These are phyloP conservation scores for Carallia brachiata DNA, from an alignment of 345 rosid species.

Conservation along the genomic window DNA sequence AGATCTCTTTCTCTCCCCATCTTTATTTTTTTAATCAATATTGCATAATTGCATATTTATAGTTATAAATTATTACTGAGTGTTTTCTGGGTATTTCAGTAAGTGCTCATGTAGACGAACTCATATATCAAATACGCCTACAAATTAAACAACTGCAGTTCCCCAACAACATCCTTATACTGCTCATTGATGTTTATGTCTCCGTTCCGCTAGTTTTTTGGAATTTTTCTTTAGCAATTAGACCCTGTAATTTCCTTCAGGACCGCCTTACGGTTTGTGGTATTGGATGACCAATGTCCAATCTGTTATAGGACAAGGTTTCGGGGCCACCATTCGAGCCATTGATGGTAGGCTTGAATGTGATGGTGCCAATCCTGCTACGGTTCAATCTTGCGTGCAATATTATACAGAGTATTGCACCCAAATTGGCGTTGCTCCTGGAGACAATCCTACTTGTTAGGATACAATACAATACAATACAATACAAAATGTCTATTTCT, in stretches of 20 bases:
- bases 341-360: constrained; percentile 46
- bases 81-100: no score
- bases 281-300: constrained; percentile 45
- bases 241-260: constrained; percentile 37
- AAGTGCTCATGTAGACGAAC: no score
- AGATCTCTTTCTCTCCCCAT: constrained; percentile 10
- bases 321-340: constrained; percentile 52
- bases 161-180: no score
- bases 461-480: background rate
- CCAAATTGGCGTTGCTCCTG: constrained; percentile 46
- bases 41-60: no score
- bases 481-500: no score
- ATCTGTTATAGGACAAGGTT: constrained; percentile 37
- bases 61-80: no score
- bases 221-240: no score
- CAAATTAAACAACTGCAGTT: no score
- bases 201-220: no score
- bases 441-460: constrained; percentile 40
- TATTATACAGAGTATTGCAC: constrained; percentile 41
- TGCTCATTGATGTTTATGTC: no score
- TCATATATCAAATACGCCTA: no score
- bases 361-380: constrained; percentile 22
- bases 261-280: constrained; percentile 38
- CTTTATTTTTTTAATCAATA: no score
- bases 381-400: constrained; percentile 35